phyloP scores from a whole-genome alignment of 2,329 filamentous ascomycete genomes.

The Fusarium fujikuroi region DNA sequence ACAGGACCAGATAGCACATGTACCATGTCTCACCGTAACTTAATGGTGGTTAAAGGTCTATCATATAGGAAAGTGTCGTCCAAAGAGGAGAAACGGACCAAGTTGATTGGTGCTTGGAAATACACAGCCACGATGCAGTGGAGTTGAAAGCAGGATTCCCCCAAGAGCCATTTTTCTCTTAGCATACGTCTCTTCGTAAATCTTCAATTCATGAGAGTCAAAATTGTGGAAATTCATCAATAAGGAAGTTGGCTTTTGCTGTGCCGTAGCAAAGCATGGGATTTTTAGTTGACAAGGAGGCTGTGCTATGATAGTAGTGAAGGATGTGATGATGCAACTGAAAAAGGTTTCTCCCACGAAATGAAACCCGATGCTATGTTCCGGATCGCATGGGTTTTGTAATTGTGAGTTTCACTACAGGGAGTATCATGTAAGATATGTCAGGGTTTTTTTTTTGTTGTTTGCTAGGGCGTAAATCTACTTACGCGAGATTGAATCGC shows the following conservation, averaged over 20 bases:
- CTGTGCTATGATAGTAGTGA: slow-evolving; percentile 4
- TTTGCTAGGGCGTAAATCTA: neutral
- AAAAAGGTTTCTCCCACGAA: neutral
- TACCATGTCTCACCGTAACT: neutral
- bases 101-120: slow-evolving; percentile 9
- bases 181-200: neutral
- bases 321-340: neutral
- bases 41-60: neutral
- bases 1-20: neutral
- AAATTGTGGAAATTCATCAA: neutral
- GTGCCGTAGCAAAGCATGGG: slow-evolving; percentile 21
- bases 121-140: slow-evolving; percentile 32
- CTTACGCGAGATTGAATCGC: slow-evolving; percentile 7
- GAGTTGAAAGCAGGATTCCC: slow-evolving; percentile 13
- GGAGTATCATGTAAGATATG: neutral
- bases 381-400: neutral
- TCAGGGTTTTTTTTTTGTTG: neutral
- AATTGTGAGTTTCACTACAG: slow-evolving; percentile 8
- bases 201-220: neutral
- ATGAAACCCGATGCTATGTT: neutral
- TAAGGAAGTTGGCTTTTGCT: slow-evolving; percentile 14
- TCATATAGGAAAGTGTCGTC: neutral
- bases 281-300: slow-evolving; percentile 14
- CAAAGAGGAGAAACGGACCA: neutral
- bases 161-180: neutral